Conservation (phyloP, 345 rosid species). For the Rubroshorea leprosula region DNA sequence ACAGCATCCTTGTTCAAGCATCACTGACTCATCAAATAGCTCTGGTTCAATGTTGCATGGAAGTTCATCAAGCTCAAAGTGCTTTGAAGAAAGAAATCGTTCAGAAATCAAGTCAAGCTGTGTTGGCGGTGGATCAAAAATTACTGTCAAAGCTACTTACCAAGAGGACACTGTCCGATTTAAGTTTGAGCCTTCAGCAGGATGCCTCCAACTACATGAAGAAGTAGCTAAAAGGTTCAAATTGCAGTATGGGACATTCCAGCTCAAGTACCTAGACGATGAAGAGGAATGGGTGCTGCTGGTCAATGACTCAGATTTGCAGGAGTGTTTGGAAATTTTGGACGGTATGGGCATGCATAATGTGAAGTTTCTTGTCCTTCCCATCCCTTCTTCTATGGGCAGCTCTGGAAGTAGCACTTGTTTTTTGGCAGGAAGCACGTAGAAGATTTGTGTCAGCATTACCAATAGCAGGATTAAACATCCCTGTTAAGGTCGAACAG, state of each 20-base stretch:
- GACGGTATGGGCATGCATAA: constrained; percentile 43
- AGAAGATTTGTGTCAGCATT: too few species aligned
- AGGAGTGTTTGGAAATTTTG: constrained; percentile 76
- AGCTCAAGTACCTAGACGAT: constrained; percentile 77
- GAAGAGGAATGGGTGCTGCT: constrained; percentile 93
- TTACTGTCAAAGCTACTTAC: constrained; percentile 75
- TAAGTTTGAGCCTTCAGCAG: constrained; percentile 60
- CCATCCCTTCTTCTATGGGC: constrained; percentile 34
- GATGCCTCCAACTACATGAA: constrained; percentile 63
- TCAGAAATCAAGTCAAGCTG: constrained; percentile 24
- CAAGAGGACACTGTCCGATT: constrained; percentile 68
- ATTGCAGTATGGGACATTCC: constrained; percentile 59
- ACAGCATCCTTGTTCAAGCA: constrained; percentile 45
- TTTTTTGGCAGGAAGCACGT: constrained; percentile 32
- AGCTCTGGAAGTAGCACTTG: constrained; percentile 69
- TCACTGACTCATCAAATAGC: constrained; percentile 62
- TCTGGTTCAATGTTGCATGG: constrained; percentile 47
- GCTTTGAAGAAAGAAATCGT: constrained; percentile 41
- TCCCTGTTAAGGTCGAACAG: too few species aligned
- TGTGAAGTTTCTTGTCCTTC: constrained; percentile 69
- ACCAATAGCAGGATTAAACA: too few species aligned
- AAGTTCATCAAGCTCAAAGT: constrained; percentile 53
- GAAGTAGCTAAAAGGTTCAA: constrained; percentile 77
- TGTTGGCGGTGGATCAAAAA: constrained; percentile 33
- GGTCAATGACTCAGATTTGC: constrained; percentile 64